Evolutionary conservation across 208 protist genomes (phyloP), one percentile per base, ranked within the genome.

Genomic region (Angomonas ambiguus): DNA sequence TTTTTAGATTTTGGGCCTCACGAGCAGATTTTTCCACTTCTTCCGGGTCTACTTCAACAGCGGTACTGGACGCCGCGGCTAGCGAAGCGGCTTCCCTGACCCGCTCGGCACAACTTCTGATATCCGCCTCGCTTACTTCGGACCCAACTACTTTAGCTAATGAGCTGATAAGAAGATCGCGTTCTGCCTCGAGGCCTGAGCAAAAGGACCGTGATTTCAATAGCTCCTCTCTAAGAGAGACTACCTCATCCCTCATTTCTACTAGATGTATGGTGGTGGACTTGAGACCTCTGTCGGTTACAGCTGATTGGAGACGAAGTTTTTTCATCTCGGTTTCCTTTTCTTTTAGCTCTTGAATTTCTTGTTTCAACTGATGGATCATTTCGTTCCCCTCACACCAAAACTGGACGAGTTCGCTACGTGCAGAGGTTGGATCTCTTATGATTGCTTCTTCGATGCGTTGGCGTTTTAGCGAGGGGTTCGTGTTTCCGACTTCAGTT

Each of bases 1-100:
- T 87, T 71, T 88, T 84, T 35, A 92, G 71, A 67, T 92, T 85
- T 61, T 83, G 81, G 25, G 81, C 74, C 35, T 82, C 71, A 28
- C 73, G 75, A 69, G 80, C 67, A 18, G 76, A 78, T 41, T 85
- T 69, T 34, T 85, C 77, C 20, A 87, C 69, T n/a, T 69, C 78
- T 20, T 85, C 77, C 30, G 82, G 82, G 58, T 94, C 85, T 0
- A 75, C 77, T 10, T 88, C 79, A 10, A 88, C 67, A 28, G 82
- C 79, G 34, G 80, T 77, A 62, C 82, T 91, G 24, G 82, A 74
- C 1, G 85, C 82, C 6, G 85, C 79, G 38, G 71, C 66, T 32
- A 71, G 76, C 10, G 69, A 74, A 8, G 85, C 85, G 2, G 80
- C 83, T 48, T 90, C 77, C 30, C 85, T 77, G 38, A 94, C 87